Evolutionary conservation across 148 eudicot genomes (phyloP).

Genomic region (Agrostemma githago): DNA sequence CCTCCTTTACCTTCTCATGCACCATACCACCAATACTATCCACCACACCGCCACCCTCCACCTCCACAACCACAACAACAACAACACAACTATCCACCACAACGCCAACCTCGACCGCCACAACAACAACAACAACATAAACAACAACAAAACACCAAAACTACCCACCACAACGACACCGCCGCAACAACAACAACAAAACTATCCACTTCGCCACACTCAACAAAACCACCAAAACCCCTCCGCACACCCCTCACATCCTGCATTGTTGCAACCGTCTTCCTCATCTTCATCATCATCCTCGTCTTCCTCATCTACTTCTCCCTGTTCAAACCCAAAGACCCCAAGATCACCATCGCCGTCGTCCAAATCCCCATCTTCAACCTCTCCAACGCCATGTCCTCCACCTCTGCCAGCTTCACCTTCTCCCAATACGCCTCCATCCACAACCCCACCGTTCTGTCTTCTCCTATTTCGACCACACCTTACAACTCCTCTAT

Average conservation of each 20-base stretch:
- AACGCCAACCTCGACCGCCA: slow-evolving; percentile 7
- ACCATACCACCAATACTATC: neutral
- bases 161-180: neutral
- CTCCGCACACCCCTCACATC: slow-evolving; percentile 61
- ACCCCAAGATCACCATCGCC: slow-evolving; percentile 55
- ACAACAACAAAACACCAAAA: too few species aligned
- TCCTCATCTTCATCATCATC: slow-evolving; percentile 54
- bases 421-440: slow-evolving; percentile 82
- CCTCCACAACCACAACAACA: neutral
- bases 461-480: slow-evolving; percentile 69
- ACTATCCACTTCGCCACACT: too few species aligned
- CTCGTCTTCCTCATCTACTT: slow-evolving; percentile 56
- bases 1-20: neutral
- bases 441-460: slow-evolving; percentile 65
- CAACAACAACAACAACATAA: too few species aligned
- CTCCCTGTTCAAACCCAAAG: slow-evolving; percentile 65
- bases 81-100: neutral
- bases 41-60: neutral
- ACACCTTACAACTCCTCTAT: slow-evolving; percentile 65
- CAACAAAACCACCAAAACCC: slow-evolving; percentile 19
- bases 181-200: slow-evolving; percentile 12
- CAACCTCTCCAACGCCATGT: slow-evolving; percentile 44
- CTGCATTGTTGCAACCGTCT: slow-evolving; percentile 67
- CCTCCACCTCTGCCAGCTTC: slow-evolving; percentile 65
- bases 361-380: slow-evolving; percentile 68